Evolutionary conservation across 257 asterid genomes (phyloP), one percentile per base, ranked within the genome.

Genomic region (Penstemon eatonii): DNA sequence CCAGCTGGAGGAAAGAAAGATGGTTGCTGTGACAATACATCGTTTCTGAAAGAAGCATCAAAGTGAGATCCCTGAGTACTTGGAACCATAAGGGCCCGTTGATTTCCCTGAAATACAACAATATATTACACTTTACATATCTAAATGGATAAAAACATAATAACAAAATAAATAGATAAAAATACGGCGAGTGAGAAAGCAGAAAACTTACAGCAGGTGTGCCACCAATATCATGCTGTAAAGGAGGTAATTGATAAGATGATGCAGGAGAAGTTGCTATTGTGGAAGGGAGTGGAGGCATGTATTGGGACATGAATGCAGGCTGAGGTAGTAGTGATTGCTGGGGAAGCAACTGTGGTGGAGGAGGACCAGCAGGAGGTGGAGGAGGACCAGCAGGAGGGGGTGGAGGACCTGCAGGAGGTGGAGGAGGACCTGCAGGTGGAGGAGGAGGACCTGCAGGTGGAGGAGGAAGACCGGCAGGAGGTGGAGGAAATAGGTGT

Each of bases 321-420:
- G 89, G 81, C 64, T 82, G 95, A 70, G 82, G 84, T 18, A 82
- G 87, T 56, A 88, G 71, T 69, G 87, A 78, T 33, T 80, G 92
- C 38, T 81, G 86, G 49, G 90, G 71, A 65, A 78, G 78, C 74
- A 80, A 66, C 7, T 25, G 33, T 1, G 79, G 75, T 8, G 87
- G 86, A 73, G 56, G 67, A 15, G 40, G 52, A 12, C 52, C 52
- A 46, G 52, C 10, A 46, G 52, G 51, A 3, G 79, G 75, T 12
- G 87, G 86, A 73, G 56, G 67, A 15, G 39, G 51, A 12, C 52
- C 52, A 46, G 52, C 10, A 46, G 52, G 52, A 4, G 78, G 78
- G 6, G 82, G 80, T 55, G 86, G 83, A 54, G 82, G 85, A 65
- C 83, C 84, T 4, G 75, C 43, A 49, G 54, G 54, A 4, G 54